phyloP scores from a whole-genome alignment of 2,329 filamentous ascomycete genomes.

The Chalaropsis ovoidea region DNA sequence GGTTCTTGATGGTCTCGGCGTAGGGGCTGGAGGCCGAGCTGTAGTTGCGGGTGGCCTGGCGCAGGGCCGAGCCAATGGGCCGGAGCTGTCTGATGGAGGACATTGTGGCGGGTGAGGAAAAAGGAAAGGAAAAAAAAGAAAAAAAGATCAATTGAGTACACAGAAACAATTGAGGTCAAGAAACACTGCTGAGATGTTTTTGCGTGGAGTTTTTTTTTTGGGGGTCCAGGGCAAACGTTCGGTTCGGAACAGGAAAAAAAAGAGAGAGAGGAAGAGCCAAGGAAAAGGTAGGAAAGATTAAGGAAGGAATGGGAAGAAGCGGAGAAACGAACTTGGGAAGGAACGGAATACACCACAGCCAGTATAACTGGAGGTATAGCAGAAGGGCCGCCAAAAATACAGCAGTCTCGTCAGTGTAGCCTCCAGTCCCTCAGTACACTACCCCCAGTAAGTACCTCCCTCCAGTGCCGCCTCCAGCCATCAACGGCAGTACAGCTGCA shows the following conservation, averaged over 20 bases:
- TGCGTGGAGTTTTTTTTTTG: constrained; percentile 2
- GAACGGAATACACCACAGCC: constrained; percentile 6
- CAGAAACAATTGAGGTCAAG: constrained; percentile 20
- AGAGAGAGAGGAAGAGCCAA: constrained; percentile 15
- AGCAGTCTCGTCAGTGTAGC: not conserved
- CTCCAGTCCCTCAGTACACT: too few species aligned
- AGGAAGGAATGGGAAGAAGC: constrained; percentile 22
- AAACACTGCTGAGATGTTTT: constrained; percentile 18
- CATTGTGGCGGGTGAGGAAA: constrained; percentile 47
- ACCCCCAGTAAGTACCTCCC: too few species aligned
- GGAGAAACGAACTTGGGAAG: constrained; percentile 22
- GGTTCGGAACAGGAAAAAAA: constrained; percentile 15
- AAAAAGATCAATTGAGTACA: constrained; percentile 23
- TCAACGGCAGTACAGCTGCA: too few species aligned
- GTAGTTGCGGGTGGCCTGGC: constrained; percentile 61
- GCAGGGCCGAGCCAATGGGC: constrained; percentile 59
- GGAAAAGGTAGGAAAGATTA: constrained; percentile 16
- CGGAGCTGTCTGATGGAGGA: constrained; percentile 67
- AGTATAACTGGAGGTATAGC: not conserved
- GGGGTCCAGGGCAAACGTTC: constrained; percentile 7
- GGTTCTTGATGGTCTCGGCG: constrained; percentile 65
- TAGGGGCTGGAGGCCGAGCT: constrained; percentile 61
- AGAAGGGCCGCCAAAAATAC: not conserved
- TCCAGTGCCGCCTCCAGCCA: too few species aligned
- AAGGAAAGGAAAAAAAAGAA: constrained; percentile 21